Percentiles rank a stretch among this genome's conserved stretches.
phyloP scores from a whole-genome alignment of 1,284 basidiomycete genomes.

The Trichosporon coremiiforme region DNA sequence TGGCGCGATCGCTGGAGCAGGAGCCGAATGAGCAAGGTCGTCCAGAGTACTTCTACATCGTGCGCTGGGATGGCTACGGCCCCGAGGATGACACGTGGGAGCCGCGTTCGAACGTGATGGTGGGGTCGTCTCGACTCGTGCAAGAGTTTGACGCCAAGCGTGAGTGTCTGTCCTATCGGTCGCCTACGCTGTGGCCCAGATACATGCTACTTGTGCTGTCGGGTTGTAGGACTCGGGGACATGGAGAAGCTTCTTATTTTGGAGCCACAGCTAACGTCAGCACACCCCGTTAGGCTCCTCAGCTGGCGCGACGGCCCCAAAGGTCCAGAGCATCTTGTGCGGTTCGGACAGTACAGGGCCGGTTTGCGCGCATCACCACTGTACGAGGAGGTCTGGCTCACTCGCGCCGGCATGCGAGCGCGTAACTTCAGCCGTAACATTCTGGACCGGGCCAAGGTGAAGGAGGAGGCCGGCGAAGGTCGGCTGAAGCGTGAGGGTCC shows the following conservation, averaged over 20 bases:
- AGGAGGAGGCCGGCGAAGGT: not conserved
- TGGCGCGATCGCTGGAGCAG: conserved; percentile 37
- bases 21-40: conserved; percentile 22
- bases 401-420: conserved; percentile 27
- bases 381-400: conserved; percentile 36
- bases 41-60: conserved; percentile 58
- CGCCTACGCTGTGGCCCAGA: too few relatives aligned
- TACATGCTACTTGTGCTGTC: too few relatives aligned
- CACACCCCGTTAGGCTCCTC: conserved; percentile 38
- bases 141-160: conserved; percentile 51
- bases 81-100: conserved; percentile 68
- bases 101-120: conserved; percentile 58
- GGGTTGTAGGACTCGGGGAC: too few relatives aligned
- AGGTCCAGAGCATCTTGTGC: conserved; percentile 31
- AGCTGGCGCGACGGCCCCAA: not conserved
- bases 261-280: conserved; percentile 23
- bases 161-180: conserved; percentile 24
- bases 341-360: conserved; percentile 26
- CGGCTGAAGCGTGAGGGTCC: not conserved
- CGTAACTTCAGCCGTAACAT: not conserved
- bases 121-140: conserved; percentile 59
- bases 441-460: not conserved
- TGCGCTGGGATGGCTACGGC: conserved; percentile 66
- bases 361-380: conserved; percentile 30
- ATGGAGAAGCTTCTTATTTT: too few relatives aligned